Evolutionary conservation across 257 asterid genomes (phyloP), one percentile per base, ranked within the genome.

Genomic region (Paulownia fortunei): DNA sequence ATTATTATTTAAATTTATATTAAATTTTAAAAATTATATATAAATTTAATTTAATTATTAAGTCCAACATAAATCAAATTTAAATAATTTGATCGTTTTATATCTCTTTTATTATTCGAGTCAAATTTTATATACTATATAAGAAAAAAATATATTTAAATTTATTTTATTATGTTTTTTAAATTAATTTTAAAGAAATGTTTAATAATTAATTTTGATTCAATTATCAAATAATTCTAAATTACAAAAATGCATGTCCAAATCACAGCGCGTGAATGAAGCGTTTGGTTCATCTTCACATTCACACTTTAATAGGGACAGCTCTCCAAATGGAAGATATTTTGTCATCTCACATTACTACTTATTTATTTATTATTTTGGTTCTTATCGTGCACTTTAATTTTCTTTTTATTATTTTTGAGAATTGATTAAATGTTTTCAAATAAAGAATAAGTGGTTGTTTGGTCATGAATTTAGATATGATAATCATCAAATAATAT

Each of bases 241-340:
- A 30, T 30, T 30, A 8, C 55, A 76, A 24, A 51, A 23, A 6
- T 11, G 59, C 72, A 70, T 72, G 77, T 21, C 15, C 67, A 64
- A 76, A 18, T 34, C 21, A 0, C 5, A 34, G 78, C 78, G 81
- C 78, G 81, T 72, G 72, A 8, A 6, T 2, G 67, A 52, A 30
- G n/a, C 11, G 44, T 51, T 56, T 39, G 73, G 71, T 66, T 55
- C 21, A 51, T 47, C 19, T n/a, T 49, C 64, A 21, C 66, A 49
- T 41, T 56, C 19, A 49, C 44, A 65, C 26, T 66, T 51, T 7
- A 60, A 76, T 9, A 37, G 32, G 16, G 80, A 84, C 84, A 39
- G 26, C 72, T 60, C 78, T 79, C 78, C 88, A 21, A 61, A 79
- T 41, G 65, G 21, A 72, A 42, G 67, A 73, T 74, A 52, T 27